Percentiles rank a stretch among this genome's conserved stretches.
Evolutionary conservation across 495 filamentous ascomycete species (phyloP).

Genomic region (Friedmanniomyces simplex): DNA sequence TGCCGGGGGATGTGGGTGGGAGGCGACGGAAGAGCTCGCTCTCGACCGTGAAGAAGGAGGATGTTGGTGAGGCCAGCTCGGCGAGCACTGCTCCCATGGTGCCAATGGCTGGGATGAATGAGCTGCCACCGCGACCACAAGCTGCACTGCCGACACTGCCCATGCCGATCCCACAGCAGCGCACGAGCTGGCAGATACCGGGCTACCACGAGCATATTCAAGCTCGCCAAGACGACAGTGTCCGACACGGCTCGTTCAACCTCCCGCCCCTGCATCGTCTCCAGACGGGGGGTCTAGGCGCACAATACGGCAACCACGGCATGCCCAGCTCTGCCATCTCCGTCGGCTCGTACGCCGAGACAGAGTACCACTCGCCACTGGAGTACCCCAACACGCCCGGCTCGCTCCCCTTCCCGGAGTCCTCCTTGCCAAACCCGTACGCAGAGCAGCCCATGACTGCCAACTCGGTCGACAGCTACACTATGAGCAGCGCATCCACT

Average conservation of each 20-base stretch:
- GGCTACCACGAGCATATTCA: slow-evolving; percentile 28
- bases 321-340: slow-evolving; percentile 36
- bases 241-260: slow-evolving; percentile 8
- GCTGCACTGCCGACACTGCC: slow-evolving; percentile 23
- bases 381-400: slow-evolving; percentile 34
- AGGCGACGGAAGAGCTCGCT: slow-evolving; percentile 14
- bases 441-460: slow-evolving; percentile 1
- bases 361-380: slow-evolving; percentile 36
- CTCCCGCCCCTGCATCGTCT: slow-evolving; percentile 33
- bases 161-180: slow-evolving; percentile 24
- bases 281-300: slow-evolving; percentile 32
- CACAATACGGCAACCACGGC: slow-evolving; percentile 29
- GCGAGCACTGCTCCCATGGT: background rate
- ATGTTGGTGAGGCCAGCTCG: background rate
- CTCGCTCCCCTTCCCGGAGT: slow-evolving; percentile 3
- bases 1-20: background rate
- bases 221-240: background rate
- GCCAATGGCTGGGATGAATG: background rate
- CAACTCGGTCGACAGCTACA: background rate
- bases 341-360: slow-evolving; percentile 36
- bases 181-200: slow-evolving; percentile 23
- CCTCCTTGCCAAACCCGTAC: background rate
- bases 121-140: background rate
- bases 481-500: background rate
- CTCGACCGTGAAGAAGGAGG: slow-evolving; percentile 10